Evolutionary conservation across 2,329 filamentous ascomycete species (phyloP).

Genomic region (Cadophora sp.): DNA sequence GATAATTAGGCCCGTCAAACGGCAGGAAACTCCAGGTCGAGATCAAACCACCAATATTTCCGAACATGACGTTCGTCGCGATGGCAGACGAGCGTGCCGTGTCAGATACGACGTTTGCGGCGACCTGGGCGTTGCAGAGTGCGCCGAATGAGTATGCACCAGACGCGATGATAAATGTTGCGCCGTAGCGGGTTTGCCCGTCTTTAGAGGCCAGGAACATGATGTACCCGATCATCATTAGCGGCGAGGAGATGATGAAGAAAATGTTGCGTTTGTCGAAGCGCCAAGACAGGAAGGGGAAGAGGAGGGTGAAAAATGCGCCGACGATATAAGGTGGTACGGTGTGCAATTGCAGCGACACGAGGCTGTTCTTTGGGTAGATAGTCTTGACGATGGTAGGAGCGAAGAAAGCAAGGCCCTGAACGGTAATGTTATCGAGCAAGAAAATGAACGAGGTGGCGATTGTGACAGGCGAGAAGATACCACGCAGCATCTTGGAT

Average conservation of each 20-base stretch:
- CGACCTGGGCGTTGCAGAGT: conserved; percentile 70
- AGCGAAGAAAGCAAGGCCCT: conserved; percentile 72
- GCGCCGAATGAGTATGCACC: conserved; percentile 70
- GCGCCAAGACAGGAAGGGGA: conserved; percentile 67
- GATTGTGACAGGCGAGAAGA: conserved; percentile 68
- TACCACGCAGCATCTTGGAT: conserved; percentile 65
- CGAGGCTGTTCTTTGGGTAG: conserved; percentile 62
- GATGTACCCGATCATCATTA: conserved; percentile 73
- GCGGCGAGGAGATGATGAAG: conserved; percentile 63
- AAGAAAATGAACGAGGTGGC: conserved; percentile 56
- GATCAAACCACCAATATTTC: conserved; percentile 73
- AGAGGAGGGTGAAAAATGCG: conserved; percentile 67
- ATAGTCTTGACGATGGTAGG: conserved; percentile 75
- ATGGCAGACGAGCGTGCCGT: conserved; percentile 72
- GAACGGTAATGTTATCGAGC: conserved; percentile 65
- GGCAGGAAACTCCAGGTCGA: conserved; percentile 70
- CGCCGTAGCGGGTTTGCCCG: conserved; percentile 66
- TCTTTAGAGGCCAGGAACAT: conserved; percentile 69
- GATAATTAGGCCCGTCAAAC: conserved; percentile 69
- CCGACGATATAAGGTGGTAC: conserved; percentile 75
- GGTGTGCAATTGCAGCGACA: conserved; percentile 72
- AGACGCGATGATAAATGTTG: conserved; percentile 71
- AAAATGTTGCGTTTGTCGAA: conserved; percentile 66
- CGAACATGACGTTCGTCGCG: conserved; percentile 73
- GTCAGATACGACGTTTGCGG: conserved; percentile 75